A percentile compares a stretch with the other conserved stretches of the same genome.
Conservation (phyloP, 2,329 filamentous ascomycete species). For the Trichophyton verrucosum region DNA sequence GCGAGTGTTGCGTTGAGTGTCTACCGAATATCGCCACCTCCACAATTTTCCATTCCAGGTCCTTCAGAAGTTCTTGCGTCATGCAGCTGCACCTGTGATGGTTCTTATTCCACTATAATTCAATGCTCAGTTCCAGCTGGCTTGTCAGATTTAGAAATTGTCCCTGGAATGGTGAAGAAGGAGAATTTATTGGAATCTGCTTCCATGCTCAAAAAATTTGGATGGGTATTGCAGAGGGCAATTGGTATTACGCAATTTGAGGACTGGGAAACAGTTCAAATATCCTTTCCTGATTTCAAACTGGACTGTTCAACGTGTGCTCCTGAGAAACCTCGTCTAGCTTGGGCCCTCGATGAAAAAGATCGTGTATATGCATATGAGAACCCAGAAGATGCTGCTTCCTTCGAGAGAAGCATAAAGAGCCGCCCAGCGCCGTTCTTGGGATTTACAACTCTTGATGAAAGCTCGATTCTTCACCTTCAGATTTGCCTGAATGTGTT, state of each 20-base stretch:
- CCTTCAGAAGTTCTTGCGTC: conserved; percentile 12
- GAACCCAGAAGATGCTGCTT: conserved; percentile 38
- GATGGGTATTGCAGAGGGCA: conserved; percentile 25
- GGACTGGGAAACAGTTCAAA: conserved; percentile 20
- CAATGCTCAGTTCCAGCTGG: conserved; percentile 17
- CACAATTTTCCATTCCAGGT: conserved; percentile 17
- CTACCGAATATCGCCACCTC: conserved; percentile 13
- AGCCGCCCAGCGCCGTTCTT: conserved; percentile 33
- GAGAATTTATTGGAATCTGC: conserved; percentile 19
- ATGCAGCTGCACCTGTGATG: conserved; percentile 18
- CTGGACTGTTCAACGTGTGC: conserved; percentile 21
- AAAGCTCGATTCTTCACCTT: conserved; percentile 25
- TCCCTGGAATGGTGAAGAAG: conserved; percentile 18
- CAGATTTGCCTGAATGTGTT: conserved; percentile 29
- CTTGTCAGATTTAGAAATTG: conserved; percentile 13
- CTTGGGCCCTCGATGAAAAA: conserved; percentile 23
- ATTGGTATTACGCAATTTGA: conserved; percentile 17
- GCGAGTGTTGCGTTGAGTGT: conserved; percentile 15
- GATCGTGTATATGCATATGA: conserved; percentile 36
- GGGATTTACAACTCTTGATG: conserved; percentile 25
- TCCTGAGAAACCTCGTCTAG: conserved; percentile 22
- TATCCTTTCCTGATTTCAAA: not conserved
- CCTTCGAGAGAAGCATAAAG: conserved; percentile 42
- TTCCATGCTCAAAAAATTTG: conserved; percentile 17
- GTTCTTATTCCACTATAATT: conserved; percentile 23